Base-by-base conservation (phyloP, 768 basidiomycete species). In the Auriscalpium vulgare region DNA sequence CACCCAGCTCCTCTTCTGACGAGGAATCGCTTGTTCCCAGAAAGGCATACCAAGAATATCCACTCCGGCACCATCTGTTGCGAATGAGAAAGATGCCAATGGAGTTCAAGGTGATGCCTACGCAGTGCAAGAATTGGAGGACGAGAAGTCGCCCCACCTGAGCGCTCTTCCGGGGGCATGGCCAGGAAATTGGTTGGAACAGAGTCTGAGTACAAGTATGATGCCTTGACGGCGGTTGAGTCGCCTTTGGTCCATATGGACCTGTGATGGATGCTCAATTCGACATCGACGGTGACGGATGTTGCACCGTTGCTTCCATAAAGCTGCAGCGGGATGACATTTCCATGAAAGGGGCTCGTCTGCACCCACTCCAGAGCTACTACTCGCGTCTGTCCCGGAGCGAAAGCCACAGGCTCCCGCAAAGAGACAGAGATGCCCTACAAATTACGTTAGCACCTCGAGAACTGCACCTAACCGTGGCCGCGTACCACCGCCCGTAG, bases 41-140 rank as follows among this genome's bases (percentile, higher is more conserved):
- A 85, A 83, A 0, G 75, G 60, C 29, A 72, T 66, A 7, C 62
- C 57, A 40, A 82, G 57, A 8, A 90, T 77, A 57, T 93, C 85
- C 5, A 90, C 89, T 1, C 93, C 93, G 1, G 94, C 92, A 2
- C 94, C 94, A 67, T 95, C 89, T 91, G 59, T 44, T 43, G n/a
- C 29, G 9, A n/a, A 17, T 13, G 37, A 58, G 19, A 46, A 36
- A 55, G 58, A 45, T 29, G 8, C 37, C 7, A 37, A 10, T 38
- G 34, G 36, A 3, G 11, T 10, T 8, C 8, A 44, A 53, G 19
- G 29, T 19, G 3, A 48, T 1, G 76, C 79, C 60, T 60, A 88
- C 88, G 85, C 56, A 92, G 69, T 29, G 83, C 81, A 37, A 88
- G 63, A 35, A 88, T 77, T 0, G 84, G 82, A 10, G 82, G 75